phyloP scores from a whole-genome alignment of 805 yeast genomes.

The Lipomyces sp. region DNA sequence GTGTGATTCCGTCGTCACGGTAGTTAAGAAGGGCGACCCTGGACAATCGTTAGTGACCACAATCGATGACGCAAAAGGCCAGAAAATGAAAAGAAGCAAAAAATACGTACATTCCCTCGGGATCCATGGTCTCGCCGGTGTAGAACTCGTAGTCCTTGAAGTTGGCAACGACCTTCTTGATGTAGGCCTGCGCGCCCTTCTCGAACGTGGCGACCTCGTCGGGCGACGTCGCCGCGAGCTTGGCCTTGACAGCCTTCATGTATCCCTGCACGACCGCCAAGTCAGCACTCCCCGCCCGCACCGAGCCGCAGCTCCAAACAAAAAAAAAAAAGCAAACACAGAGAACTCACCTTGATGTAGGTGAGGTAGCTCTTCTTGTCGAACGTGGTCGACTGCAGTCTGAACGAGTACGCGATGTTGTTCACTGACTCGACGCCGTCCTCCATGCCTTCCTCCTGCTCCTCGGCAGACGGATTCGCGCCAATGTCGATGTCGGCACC shows the following conservation, averaged over 20 bases:
- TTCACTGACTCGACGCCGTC: conserved; percentile 88
- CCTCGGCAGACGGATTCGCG: conserved; percentile 99
- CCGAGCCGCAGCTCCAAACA: background rate
- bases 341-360: conserved; percentile 85
- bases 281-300: background rate
- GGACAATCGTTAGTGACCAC: too few species aligned
- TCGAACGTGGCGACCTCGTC: conserved; percentile 84
- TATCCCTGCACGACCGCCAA: conserved; percentile 53
- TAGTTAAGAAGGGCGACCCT: conserved; percentile 88
- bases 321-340: background rate
- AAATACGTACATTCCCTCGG: conserved; percentile 77
- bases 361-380: conserved; percentile 97
- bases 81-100: background rate
- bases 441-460: conserved; percentile 71
- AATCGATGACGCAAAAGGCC: background rate
- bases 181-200: conserved; percentile 96
- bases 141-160: conserved; percentile 99
- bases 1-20: conserved; percentile 99
- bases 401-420: conserved; percentile 98
- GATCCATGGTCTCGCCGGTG: conserved; percentile 99
- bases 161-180: conserved; percentile 90
- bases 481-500: conserved; percentile 97
- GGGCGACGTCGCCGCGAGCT: conserved; percentile 85
- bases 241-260: conserved; percentile 92
- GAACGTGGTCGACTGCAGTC: conserved; percentile 91